These are phyloP conservation scores for Thermomucor indicae-seudaticae DNA, from an alignment of 371 early-diverging fungal genomes.

Conservation along the genomic window DNA sequence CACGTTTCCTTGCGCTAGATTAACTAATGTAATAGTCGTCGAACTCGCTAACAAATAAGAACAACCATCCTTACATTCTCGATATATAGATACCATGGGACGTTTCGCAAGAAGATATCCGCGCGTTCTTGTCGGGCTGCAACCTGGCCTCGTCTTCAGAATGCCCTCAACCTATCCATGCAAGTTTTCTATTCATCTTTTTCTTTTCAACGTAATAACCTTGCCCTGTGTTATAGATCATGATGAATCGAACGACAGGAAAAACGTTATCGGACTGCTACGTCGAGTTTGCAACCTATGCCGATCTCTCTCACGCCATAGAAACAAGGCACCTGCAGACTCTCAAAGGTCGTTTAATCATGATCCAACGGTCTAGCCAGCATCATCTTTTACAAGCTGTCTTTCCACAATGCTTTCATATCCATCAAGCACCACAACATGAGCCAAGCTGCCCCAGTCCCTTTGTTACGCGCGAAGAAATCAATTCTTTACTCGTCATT, in stretches of 20 bases:
- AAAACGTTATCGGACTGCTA: constrained; percentile 45
- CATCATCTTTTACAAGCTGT: constrained; percentile 47
- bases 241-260: constrained; percentile 36
- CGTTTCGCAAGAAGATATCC: constrained; percentile 17
- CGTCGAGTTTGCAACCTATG: constrained; percentile 31
- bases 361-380: constrained; percentile 39
- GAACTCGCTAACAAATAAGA: background rate
- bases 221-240: constrained; percentile 2
- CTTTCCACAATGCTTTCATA: constrained; percentile 16
- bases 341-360: constrained; percentile 49
- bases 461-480: constrained; percentile 55
- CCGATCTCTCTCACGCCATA: constrained; percentile 24
- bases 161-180: constrained; percentile 26
- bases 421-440: background rate
- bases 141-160: constrained; percentile 7
- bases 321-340: constrained; percentile 26
- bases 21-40: background rate
- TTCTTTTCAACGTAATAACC: background rate
- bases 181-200: constrained; percentile 3
- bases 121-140: constrained; percentile 7
- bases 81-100: constrained; percentile 24
- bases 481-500: constrained; percentile 49
- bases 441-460: background rate
- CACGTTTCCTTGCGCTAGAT: background rate
- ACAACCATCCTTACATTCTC: background rate